Conservation (phyloP, 2,329 filamentous ascomycete species). For the Xylogone sp. region DNA sequence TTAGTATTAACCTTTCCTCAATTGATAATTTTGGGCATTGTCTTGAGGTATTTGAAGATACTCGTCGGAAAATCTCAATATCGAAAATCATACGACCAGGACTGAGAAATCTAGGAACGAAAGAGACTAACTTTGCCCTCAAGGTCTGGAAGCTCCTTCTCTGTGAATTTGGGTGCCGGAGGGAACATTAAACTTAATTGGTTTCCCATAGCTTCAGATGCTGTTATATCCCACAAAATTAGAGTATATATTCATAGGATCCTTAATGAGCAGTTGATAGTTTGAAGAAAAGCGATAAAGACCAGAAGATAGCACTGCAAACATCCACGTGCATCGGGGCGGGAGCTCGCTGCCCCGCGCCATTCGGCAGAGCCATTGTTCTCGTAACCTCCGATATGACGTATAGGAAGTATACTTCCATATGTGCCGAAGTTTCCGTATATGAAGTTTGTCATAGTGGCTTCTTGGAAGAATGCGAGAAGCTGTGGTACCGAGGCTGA, state of each 20-base stretch:
- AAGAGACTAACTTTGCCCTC: slow-evolving; percentile 19
- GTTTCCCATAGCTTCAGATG: slow-evolving; percentile 26
- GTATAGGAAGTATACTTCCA: too few relatives aligned
- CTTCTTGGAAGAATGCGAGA: too few relatives aligned
- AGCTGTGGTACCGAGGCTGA: too few relatives aligned
- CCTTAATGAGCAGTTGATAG: slow-evolving; percentile 30
- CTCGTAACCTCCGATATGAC: too few relatives aligned
- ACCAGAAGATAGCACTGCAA: too few relatives aligned
- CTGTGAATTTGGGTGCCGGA: slow-evolving; percentile 27
- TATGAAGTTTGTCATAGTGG: too few relatives aligned
- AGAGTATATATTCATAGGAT: slow-evolving; percentile 4
- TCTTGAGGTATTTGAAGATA: too few relatives aligned
- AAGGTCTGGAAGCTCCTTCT: slow-evolving; percentile 27
- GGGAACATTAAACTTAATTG: slow-evolving; percentile 12
- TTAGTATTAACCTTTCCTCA: slow-evolving; percentile 25
- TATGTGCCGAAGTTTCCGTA: too few relatives aligned
- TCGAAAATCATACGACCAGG: not conserved
- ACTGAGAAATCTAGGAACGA: not conserved
- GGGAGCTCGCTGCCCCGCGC: too few relatives aligned
- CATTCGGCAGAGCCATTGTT: too few relatives aligned
- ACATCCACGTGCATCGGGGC: too few relatives aligned
- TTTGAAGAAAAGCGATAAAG: not conserved
- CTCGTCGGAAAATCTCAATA: too few relatives aligned
- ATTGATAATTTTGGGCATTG: not conserved
- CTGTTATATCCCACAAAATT: not conserved